Evolutionary conservation across 495 filamentous ascomycete genomes (phyloP).

Genomic region (Letharia columbiana): DNA sequence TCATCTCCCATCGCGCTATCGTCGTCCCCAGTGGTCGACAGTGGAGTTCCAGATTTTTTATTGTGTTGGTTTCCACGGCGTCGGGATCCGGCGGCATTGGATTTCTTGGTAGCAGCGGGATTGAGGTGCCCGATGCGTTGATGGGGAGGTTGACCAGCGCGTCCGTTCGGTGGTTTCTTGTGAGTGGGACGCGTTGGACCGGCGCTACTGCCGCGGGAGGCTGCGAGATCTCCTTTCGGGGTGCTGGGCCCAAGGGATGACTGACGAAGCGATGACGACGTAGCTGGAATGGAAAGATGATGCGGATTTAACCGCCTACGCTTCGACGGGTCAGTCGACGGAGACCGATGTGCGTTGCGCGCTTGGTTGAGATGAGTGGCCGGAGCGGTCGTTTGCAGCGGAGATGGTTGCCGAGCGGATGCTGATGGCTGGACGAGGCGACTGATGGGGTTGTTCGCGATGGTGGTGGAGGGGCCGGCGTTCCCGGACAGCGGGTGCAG

Average conservation of each 20-base stretch:
- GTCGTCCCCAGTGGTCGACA: conserved; percentile 23
- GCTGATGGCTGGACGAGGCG: conserved; percentile 38
- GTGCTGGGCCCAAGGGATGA: conserved; percentile 77
- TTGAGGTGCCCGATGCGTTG: conserved; percentile 52
- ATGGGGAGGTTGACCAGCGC: conserved; percentile 53
- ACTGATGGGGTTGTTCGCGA: conserved; percentile 38
- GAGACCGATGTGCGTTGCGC: conserved; percentile 57
- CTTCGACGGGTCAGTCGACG: conserved; percentile 67
- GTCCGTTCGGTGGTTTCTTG: conserved; percentile 32
- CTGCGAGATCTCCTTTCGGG: conserved; percentile 60
- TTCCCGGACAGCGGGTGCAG: conserved; percentile 34
- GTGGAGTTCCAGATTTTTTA: conserved; percentile 36
- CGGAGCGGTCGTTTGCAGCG: conserved; percentile 27
- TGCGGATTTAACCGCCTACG: conserved; percentile 61
- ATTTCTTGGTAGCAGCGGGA: conserved; percentile 34
- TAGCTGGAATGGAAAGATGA: conserved; percentile 54
- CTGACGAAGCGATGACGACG: conserved; percentile 70
- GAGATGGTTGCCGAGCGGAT: conserved; percentile 34
- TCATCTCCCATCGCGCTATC: conserved; percentile 34
- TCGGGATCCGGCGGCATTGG: conserved; percentile 38
- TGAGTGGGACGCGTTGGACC: conserved; percentile 20
- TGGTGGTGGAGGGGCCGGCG: conserved; percentile 33
- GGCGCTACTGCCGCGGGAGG: conserved; percentile 21
- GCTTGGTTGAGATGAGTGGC: conserved; percentile 17
- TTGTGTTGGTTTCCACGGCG: conserved; percentile 26